A percentile compares a stretch with the other conserved stretches of the same genome.
phyloP scores from a whole-genome alignment of 345 rosid species.

The Lepidium sativum region DNA sequence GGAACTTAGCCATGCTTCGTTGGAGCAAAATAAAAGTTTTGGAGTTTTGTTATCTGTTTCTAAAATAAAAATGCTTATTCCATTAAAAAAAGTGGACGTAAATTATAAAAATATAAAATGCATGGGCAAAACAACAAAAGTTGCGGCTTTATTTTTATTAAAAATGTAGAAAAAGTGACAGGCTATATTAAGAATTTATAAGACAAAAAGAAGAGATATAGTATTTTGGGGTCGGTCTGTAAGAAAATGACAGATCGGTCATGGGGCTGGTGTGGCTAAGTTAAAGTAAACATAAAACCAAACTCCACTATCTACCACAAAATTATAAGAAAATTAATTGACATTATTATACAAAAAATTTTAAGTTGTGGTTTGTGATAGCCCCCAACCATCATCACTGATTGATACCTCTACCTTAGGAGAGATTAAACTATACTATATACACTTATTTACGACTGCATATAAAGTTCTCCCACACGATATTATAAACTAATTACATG shows the following conservation, averaged over 20 bases:
- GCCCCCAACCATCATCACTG: conserved; percentile 15
- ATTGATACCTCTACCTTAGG: background rate
- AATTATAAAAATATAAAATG: background rate
- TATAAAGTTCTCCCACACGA: conserved; percentile 8
- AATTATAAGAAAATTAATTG: background rate
- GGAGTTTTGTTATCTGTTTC: background rate
- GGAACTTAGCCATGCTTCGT: background rate
- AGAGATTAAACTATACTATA: conserved; percentile 1
- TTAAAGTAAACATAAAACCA: conserved; percentile 18
- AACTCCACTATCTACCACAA: conserved; percentile 11
- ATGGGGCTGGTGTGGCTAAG: conserved; percentile 41
- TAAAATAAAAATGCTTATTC: background rate
- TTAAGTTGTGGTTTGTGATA: conserved; percentile 23
- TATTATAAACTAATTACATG: conserved; percentile 2
- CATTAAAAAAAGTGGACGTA: background rate
- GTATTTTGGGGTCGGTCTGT: conserved; percentile 24
- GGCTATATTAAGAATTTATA: background rate
- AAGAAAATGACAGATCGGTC: conserved; percentile 19
- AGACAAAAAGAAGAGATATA: conserved; percentile 11
- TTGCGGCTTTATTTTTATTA: background rate
- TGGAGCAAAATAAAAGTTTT: background rate
- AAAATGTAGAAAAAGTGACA: background rate
- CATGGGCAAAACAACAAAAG: background rate
- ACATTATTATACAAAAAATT: background rate
- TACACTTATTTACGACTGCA: conserved; percentile 16